Percentiles rank a stretch among this genome's conserved stretches.
These are phyloP conservation scores for Strigomonas oncopelti DNA, from an alignment of 208 protist species.

Conservation along the genomic window DNA sequence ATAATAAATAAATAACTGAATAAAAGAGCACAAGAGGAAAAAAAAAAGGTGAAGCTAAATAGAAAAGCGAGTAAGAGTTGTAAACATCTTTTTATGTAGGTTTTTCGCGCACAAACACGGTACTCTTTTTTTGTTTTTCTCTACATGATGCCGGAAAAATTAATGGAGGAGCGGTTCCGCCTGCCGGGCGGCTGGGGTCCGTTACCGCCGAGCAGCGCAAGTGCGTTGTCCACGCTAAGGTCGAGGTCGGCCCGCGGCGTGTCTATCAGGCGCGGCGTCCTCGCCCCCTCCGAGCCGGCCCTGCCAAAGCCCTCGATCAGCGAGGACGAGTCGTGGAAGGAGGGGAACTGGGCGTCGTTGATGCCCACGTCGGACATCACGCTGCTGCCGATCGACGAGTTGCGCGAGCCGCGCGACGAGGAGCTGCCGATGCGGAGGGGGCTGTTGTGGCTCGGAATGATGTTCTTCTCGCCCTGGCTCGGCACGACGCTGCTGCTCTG, in stretches of 20 bases:
- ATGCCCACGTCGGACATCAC: no score
- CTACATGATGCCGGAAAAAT: background rate
- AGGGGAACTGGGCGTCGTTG: no score
- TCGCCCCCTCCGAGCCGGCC: background rate
- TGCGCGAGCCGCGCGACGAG: no score
- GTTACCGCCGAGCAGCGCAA: background rate
- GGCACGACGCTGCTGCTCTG: background rate
- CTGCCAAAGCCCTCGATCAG: background rate
- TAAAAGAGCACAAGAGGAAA: no score
- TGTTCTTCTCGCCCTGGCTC: background rate
- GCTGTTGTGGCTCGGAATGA: background rate
- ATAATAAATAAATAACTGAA: no score
- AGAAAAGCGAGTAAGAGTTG: no score
- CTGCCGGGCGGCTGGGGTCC: background rate
- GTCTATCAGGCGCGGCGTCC: background rate
- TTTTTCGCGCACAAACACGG: no score
- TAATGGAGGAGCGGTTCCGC: background rate
- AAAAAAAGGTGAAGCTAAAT: no score
- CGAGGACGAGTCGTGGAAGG: no score
- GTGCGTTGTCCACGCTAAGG: background rate
- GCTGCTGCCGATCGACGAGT: no score
- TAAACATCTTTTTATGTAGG: no score
- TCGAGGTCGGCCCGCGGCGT: constrained; percentile 7
- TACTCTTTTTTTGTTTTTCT: background rate
- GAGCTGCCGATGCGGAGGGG: background rate